Percentiles rank a stretch among this genome's conserved stretches.
Conservation (phyloP, 2,329 filamentous ascomycete genomes). For the Seiridium unicorne region DNA sequence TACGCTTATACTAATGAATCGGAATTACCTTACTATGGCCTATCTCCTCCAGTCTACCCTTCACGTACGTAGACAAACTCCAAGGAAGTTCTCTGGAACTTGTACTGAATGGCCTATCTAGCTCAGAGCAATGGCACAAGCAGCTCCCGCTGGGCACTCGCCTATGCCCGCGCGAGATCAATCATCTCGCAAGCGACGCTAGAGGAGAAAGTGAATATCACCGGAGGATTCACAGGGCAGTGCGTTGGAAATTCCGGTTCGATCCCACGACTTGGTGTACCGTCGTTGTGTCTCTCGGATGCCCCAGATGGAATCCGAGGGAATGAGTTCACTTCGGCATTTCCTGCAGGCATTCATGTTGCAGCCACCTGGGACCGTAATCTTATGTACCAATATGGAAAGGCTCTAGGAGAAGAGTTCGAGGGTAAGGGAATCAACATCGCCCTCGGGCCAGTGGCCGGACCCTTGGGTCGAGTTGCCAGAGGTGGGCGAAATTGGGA, state of each 20-base stretch:
- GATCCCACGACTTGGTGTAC: conserved; percentile 66
- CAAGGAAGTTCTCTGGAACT: not conserved
- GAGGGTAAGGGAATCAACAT: conserved; percentile 66
- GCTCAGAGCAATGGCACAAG: conserved; percentile 59
- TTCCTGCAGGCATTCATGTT: conserved; percentile 67
- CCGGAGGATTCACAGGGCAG: not conserved
- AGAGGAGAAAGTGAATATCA: conserved; percentile 79
- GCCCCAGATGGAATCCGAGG: conserved; percentile 78
- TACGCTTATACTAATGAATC: not conserved
- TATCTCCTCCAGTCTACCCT: conserved; percentile 71
- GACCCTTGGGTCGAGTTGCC: conserved; percentile 75
- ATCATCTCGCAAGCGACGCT: conserved; percentile 79
- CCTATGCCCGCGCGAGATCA: conserved; percentile 70
- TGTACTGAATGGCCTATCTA: not conserved
- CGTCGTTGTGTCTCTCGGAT: conserved; percentile 77
- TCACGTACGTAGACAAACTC: conserved; percentile 46
- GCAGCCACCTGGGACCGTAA: conserved; percentile 84
- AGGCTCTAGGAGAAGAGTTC: conserved; percentile 70
- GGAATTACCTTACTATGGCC: conserved; percentile 31
- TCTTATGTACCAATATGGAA: conserved; percentile 77
- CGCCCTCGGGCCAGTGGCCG: conserved; percentile 75
- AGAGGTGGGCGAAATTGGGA: conserved; percentile 88
- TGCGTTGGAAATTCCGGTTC: conserved; percentile 68
- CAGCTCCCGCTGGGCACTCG: conserved; percentile 61
- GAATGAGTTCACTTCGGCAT: conserved; percentile 72